Evolutionary conservation across 2,329 filamentous ascomycete species (phyloP).

Genomic region (Ophidiomyces ophidiicola): DNA sequence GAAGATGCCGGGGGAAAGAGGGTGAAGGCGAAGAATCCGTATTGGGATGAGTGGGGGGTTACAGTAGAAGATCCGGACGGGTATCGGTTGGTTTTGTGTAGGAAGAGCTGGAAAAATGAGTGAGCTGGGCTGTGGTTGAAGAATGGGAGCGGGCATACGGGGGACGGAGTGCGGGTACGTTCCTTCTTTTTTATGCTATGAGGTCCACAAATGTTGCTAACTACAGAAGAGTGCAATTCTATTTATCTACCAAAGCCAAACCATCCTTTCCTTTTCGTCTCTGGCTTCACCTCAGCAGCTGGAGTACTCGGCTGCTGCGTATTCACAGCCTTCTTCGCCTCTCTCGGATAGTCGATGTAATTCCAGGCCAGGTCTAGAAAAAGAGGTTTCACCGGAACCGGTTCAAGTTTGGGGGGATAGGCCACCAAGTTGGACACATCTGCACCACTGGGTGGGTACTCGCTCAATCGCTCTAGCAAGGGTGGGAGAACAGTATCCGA

Average conservation of each 20-base stretch:
- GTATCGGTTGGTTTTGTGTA: constrained; percentile 33
- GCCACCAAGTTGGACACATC: constrained; percentile 71
- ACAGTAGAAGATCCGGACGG: constrained; percentile 38
- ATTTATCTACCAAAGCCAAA: constrained; percentile 52
- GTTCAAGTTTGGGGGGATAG: constrained; percentile 71
- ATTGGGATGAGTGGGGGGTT: constrained; percentile 36
- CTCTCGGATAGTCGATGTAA: constrained; percentile 81
- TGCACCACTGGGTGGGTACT: constrained; percentile 59
- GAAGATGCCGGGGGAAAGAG: constrained; percentile 23
- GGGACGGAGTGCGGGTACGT: neutral
- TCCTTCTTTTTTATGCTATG: no score
- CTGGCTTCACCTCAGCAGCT: constrained; percentile 33
- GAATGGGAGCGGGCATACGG: neutral
- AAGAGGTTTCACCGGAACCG: constrained; percentile 82
- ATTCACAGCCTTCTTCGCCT: constrained; percentile 22
- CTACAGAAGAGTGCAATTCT: neutral
- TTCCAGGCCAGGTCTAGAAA: constrained; percentile 98
- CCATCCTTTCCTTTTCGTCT: constrained; percentile 61
- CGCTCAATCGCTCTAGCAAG: constrained; percentile 60
- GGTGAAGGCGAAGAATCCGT: constrained; percentile 34
- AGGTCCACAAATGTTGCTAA: neutral
- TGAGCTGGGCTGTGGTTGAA: no score
- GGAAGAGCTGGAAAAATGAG: constrained; percentile 7
- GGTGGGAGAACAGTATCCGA: constrained; percentile 41
- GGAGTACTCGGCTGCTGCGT: constrained; percentile 19